Base-by-base conservation (phyloP, 1,139 yeast genomes). In the Fermentozyma sake region DNA sequence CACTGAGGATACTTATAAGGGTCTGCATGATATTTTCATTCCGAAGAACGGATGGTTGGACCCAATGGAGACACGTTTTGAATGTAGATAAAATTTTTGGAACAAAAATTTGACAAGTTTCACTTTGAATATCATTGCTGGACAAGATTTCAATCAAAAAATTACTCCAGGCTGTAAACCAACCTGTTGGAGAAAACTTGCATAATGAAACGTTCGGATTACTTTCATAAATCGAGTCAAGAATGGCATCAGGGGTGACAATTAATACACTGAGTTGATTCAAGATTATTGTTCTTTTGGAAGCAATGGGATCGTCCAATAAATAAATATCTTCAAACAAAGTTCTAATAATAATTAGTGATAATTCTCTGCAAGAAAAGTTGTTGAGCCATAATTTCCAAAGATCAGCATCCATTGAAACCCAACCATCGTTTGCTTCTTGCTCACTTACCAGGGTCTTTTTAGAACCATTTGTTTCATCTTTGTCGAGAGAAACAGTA, bases 251-350 rank as follows among this genome's bases (percentile, higher is more conserved):
- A 0, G 95, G 84, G 1, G 94, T 78, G 7, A 86, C 78, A 13
- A 87, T 75, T 54, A 86, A 82, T 11, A 89, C 83, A 52, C 95
- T 79, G 31, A 86, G 71, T 27, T 94, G 89, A 33, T 82, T 81
- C 28, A 93, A 68, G 3, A 82, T 70, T n/a, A 78, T 71, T 31
- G 83, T 76, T 47, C 97, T 71, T 44, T 79, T 81, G 22, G 91
- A 70, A 2, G 96, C 96, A 10, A 85, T 72, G 12, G 96, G 83
- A 48, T 91, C 98, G 43, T 91, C 98, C 29, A 91, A 67, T 29
- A 91, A 62, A 48, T 87, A 93, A n/a, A 89, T 75, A 50, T 93
- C 98, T 57, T 93, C 99, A 48, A 91, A 91, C 20, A 93, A 59
- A 1, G 95, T 86, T 44, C 96, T 68, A 39, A 85, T 72, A 7